phyloP scores from a whole-genome alignment of 1,284 basidiomycete genomes.

The Moniliophthora roreri region DNA sequence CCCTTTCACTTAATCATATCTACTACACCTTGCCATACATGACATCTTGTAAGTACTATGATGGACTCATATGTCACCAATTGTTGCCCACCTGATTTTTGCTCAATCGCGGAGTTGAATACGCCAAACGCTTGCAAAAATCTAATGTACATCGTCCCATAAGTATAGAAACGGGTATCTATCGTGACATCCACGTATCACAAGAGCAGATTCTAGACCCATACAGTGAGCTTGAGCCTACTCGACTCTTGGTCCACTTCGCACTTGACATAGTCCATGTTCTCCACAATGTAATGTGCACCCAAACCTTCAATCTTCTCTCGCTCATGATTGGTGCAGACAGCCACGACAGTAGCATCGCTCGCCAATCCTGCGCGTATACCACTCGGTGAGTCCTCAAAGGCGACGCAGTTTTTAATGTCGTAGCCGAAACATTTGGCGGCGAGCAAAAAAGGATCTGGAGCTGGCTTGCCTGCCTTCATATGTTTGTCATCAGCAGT shows the following conservation, averaged over 20 bases:
- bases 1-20: too few species aligned
- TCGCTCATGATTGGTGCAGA: constrained; percentile 67
- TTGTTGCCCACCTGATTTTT: too few species aligned
- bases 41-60: too few species aligned
- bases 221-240: constrained; percentile 36
- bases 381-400: constrained; percentile 64
- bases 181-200: too few species aligned
- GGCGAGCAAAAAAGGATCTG: constrained; percentile 75
- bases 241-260: constrained; percentile 33
- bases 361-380: constrained; percentile 72
- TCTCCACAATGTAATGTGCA: constrained; percentile 66
- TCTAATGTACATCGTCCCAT: too few species aligned
- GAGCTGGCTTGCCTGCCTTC: constrained; percentile 65
- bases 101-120: too few species aligned
- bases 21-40: too few species aligned
- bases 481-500: constrained; percentile 76
- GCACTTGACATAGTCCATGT: constrained; percentile 56
- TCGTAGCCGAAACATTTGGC: constrained; percentile 68
- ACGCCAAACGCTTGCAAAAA: too few species aligned
- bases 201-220: background rate
- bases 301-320: constrained; percentile 58
- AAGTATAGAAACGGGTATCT: too few species aligned
- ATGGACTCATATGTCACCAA: too few species aligned
- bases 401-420: constrained; percentile 58
- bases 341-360: constrained; percentile 74